A percentile compares a stretch with the other conserved stretches of the same genome.
Conservation (phyloP, 371 early-diverging fungal species). For the Actinomucor elegans region DNA sequence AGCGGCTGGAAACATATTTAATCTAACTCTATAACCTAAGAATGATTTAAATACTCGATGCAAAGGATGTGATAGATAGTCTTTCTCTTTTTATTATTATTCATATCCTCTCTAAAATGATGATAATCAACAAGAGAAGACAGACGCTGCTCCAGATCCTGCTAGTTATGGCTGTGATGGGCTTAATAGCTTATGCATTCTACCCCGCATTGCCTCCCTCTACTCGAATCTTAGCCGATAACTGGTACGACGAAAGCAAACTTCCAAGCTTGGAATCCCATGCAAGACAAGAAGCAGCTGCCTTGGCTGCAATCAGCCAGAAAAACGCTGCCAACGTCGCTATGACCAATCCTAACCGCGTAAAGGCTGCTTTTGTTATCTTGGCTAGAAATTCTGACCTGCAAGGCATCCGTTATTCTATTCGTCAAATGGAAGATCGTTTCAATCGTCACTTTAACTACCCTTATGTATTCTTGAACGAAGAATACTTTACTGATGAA, state of each 20-base stretch:
- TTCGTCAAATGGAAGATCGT: constrained; percentile 78
- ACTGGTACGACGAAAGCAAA: constrained; percentile 7
- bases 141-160: constrained; percentile 3
- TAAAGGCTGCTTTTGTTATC: constrained; percentile 66
- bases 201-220: background rate
- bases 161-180: background rate
- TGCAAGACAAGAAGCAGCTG: constrained; percentile 1
- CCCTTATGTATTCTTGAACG: constrained; percentile 89
- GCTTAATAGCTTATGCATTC: constrained; percentile 2
- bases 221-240: background rate
- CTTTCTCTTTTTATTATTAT: background rate
- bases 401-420: constrained; percentile 58
- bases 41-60: too few relatives aligned
- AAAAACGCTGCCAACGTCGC: background rate
- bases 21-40: too few relatives aligned
- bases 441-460: constrained; percentile 85
- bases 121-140: constrained; percentile 1
- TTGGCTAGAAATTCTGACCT: constrained; percentile 77
- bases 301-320: background rate
- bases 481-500: constrained; percentile 75
- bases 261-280: constrained; percentile 3
- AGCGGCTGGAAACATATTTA: too few relatives aligned
- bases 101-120: background rate
- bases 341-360: constrained; percentile 4
- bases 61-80: too few relatives aligned